A percentile compares a stretch with the other conserved stretches of the same genome.
Evolutionary conservation across 2,329 filamentous ascomycete genomes (phyloP).

Genomic region (Trichoderma gracile): DNA sequence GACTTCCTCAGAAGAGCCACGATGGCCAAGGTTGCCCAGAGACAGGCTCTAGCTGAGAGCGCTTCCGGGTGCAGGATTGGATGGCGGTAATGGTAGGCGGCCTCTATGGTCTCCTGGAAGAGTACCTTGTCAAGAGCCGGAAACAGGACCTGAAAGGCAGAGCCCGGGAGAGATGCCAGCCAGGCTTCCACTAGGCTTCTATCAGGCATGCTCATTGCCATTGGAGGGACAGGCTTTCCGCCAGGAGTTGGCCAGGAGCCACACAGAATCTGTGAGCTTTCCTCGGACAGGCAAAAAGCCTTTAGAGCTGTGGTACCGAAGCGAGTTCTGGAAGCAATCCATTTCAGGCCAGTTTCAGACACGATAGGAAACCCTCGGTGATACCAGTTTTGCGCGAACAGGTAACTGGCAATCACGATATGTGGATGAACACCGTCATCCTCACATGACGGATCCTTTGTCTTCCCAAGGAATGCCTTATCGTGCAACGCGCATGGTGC

Average conservation of each 20-base stretch:
- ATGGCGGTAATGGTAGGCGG: background rate
- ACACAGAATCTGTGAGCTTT: no score
- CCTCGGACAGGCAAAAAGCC: background rate
- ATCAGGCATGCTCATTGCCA: background rate
- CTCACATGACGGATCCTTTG: background rate
- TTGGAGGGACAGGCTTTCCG: no score
- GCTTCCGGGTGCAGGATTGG: no score
- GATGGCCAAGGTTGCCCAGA: background rate
- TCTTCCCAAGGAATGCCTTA: no score
- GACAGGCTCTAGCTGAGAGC: background rate
- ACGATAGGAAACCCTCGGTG: constrained; percentile 2
- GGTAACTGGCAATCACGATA: background rate
- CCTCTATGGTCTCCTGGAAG: background rate
- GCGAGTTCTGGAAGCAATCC: constrained; percentile 4
- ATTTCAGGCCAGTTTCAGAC: background rate
- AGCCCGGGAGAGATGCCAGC: background rate
- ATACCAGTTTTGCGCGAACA: constrained; percentile 10
- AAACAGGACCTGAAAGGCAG: background rate
- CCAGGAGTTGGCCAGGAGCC: no score
- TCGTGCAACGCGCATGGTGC: no score
- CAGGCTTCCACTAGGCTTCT: background rate
- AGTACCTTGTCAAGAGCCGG: background rate
- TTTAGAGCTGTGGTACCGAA: background rate
- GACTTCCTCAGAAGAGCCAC: background rate
- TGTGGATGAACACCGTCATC: background rate